Percentiles rank a stretch among this genome's conserved stretches.
These are phyloP conservation scores for Phytophthora tubulina DNA, from an alignment of 352 stramenopile species.

Conservation along the genomic window DNA sequence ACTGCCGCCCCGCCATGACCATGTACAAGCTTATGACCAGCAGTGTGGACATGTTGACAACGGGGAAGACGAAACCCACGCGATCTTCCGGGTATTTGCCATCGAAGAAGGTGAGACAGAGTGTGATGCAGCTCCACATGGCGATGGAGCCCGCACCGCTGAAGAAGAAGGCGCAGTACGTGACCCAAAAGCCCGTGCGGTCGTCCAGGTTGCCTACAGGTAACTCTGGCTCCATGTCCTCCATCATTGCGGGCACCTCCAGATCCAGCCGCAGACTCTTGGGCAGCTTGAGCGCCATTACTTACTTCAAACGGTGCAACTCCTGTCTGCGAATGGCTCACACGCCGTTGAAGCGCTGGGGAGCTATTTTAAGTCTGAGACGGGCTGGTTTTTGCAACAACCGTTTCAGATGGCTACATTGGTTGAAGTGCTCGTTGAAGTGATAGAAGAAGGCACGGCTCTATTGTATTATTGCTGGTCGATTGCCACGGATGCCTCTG, in stretches of 20 bases:
- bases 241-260: constrained; percentile 19
- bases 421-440: constrained; percentile 6
- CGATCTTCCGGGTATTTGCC: constrained; percentile 70
- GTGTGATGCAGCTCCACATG: constrained; percentile 82
- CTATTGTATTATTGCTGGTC: constrained; percentile 31
- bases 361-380: constrained; percentile 16
- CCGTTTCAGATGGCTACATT: constrained; percentile 26
- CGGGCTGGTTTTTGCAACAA: constrained; percentile 4
- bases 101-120: constrained; percentile 81
- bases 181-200: constrained; percentile 60
- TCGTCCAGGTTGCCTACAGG: constrained; percentile 34
- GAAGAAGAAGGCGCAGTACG: constrained; percentile 85
- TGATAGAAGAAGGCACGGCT: background rate
- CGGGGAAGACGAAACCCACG: constrained; percentile 82
- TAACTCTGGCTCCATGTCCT: constrained; percentile 11
- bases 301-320: background rate
- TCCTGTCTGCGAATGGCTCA: constrained; percentile 24
- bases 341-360: background rate
- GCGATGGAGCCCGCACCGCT: constrained; percentile 70
- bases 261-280: constrained; percentile 38
- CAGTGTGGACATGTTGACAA: constrained; percentile 88
- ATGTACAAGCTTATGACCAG: constrained; percentile 85
- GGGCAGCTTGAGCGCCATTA: constrained; percentile 26
- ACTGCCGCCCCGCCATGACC: constrained; percentile 73
- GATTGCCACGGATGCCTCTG: constrained; percentile 2